Base-by-base conservation (phyloP, 2,329 filamentous ascomycete genomes). In the Hypoxylon sp. region DNA sequence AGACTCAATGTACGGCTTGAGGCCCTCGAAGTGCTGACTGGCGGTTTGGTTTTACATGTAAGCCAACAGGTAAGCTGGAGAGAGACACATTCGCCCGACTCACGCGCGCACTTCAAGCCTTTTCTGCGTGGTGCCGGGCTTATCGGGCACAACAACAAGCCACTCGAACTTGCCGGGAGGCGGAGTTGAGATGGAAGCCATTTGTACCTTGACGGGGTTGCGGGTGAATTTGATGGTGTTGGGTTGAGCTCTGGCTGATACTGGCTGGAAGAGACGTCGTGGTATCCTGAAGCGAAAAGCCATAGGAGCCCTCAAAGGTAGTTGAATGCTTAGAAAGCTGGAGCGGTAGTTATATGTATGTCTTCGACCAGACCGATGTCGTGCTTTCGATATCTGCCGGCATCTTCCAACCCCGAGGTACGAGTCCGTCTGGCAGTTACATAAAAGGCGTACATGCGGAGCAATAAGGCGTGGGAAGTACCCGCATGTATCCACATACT, bases 121-220 rank as follows among this genome's bases (percentile, higher is more conserved):
- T 84, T 91, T 91, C 71, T 84, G 84, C 66, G 85, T 80, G 20
- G 80, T 83, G 44, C 86, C 89, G 1, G 89, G 85, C 78, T 89
- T 87, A 79, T 93, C 91, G 11, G 90, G 91, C 40, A 92, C 77
- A 64, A 93, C 84, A 73, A 91, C 89, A 40, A 94, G 85, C 83
- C 90, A 94, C 79, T 77, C 74, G 31, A 61, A 60, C 55, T 76
- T 68, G 68, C 71, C 74, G 33, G 74, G 66, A 10, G 74, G 70
- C 48, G 72, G 67, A 57, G 70, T 67, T 17, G 71, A 59, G 51
- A 72, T 61, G 42, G 74, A 64, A 3, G 76, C 71, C 76, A 77
- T 77, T 55, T 61, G 55, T 30, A 42, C 66, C 42, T 66, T 49
- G 51, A 58, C 22, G 46, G 50, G 62, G 55, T 44, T 40, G 35